phyloP scores from a whole-genome alignment of 768 basidiomycete genomes.

The Pholiota conissans region DNA sequence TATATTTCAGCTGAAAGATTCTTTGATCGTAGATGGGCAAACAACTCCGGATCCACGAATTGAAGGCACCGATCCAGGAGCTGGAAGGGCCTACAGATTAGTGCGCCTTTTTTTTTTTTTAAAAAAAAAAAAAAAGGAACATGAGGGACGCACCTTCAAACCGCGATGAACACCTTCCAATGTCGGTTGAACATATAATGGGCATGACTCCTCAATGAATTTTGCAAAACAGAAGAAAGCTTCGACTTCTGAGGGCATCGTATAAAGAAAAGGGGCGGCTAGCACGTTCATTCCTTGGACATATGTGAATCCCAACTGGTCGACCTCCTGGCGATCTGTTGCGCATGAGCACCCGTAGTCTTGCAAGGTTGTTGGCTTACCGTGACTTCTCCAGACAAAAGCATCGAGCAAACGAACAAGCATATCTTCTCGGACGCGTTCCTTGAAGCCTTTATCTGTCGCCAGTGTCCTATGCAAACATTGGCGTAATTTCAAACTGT shows the following conservation, averaged over 20 bases:
- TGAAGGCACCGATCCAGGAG: conserved; percentile 91
- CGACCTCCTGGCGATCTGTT: conserved; percentile 71
- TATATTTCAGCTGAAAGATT: conserved; percentile 96
- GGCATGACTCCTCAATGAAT: conserved; percentile 94
- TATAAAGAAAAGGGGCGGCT: conserved; percentile 96
- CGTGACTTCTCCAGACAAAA: conserved; percentile 94
- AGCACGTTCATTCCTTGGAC: conserved; percentile 99
- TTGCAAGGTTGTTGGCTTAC: conserved; percentile 34
- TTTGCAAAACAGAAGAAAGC: conserved; percentile 96
- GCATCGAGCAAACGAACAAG: conserved; percentile 95
- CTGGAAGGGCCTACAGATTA: conserved; percentile 36
- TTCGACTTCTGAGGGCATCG: conserved; percentile 97
- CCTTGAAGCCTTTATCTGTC: conserved; percentile 97
- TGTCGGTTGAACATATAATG: conserved; percentile 95
- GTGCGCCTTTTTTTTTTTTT: background rate
- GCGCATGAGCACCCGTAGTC: background rate
- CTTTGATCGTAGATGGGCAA: conserved; percentile 77
- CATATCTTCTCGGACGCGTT: conserved; percentile 96
- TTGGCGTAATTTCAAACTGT: too few species aligned
- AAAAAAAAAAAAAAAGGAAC: background rate
- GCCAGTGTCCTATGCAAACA: conserved; percentile 92
- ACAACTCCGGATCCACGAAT: conserved; percentile 88
- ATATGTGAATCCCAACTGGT: conserved; percentile 89
- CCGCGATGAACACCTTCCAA: conserved; percentile 95
- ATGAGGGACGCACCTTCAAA: conserved; percentile 63